Base-by-base conservation (phyloP, 192 early-diverging fungal species). In the Spizellomyces sp. region DNA sequence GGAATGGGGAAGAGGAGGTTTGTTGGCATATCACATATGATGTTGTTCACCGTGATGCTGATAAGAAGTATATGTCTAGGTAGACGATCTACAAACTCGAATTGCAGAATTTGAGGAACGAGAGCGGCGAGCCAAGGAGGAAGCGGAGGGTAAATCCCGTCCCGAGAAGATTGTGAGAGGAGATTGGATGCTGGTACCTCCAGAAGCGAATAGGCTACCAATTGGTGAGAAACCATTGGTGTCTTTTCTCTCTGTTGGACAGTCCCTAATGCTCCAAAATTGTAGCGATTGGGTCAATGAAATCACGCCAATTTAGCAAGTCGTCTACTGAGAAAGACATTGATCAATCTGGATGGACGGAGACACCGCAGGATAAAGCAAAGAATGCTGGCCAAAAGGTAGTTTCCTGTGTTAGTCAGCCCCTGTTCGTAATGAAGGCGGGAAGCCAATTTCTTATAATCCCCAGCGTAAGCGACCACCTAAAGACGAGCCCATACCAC, bases 151-250 rank as follows among this genome's bases (percentile, higher is more conserved):
- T 19, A 1, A 8, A 41, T 52, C 45, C 8, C n/a, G 47, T 54
- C 48, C 62, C 19, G 62, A 73, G 48, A 75, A 75, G 43, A 22
- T 69, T 0, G 66, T 77, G 68, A 74, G 86, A 69, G 86, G 81
- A 43, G 86, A 87, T 43, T 87, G 86, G 86, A 87, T 87, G 86
- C 67, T 84, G 50, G 84, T 87, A 5, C 86, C 86, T 46, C 86
- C 86, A 45, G 78, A 87, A 62, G 72, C 81, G 15, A 68, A 73
- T 45, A 44, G 82, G 36, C 68, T 70, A 14, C 68, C 68, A 19
- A 48, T 57, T 4, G 10, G 66, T 68, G 43, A 36, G 27, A 36
- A 36, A 36, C 1, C 27, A 36, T 36, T 36, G 3, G 27, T 36
- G 1, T 36, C 27, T 36, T 0, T 36, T 36, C 27, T 36, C 27